Evolutionary conservation across 2,329 filamentous ascomycete genomes (phyloP).

Genomic region (Phialophora chinensis): DNA sequence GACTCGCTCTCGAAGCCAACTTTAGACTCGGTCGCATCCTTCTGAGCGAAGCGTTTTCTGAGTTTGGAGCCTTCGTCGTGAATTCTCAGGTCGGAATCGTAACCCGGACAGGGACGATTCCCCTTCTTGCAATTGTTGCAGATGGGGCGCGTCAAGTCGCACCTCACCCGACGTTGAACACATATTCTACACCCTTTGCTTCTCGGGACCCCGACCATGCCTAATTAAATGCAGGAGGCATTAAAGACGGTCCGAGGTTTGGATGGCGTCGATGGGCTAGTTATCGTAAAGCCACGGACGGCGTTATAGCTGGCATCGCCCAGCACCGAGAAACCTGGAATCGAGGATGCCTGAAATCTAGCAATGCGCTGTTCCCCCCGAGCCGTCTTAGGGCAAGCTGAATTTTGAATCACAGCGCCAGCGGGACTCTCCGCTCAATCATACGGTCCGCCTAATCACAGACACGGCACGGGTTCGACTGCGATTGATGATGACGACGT

Average conservation of each 20-base stretch:
- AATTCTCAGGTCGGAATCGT: slow-evolving; percentile 44
- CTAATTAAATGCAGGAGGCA: slow-evolving; percentile 15
- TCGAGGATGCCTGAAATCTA: slow-evolving; percentile 14
- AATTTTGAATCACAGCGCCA: background rate
- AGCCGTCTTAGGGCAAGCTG: too few relatives aligned
- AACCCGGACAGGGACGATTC: slow-evolving; percentile 46
- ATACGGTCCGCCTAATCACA: slow-evolving; percentile 7
- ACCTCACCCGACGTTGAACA: slow-evolving; percentile 49
- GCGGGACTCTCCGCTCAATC: background rate
- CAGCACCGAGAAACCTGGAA: background rate
- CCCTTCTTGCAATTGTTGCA: slow-evolving; percentile 43
- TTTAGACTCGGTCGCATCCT: slow-evolving; percentile 18
- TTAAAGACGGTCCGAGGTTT: background rate
- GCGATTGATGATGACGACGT: slow-evolving; percentile 4
- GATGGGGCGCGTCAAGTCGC: slow-evolving; percentile 41
- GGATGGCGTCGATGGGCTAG: background rate
- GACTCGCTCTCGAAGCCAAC: slow-evolving; percentile 40
- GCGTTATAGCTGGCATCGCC: background rate
- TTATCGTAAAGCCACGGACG: background rate
- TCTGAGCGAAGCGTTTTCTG: slow-evolving; percentile 41
- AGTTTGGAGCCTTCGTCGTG: slow-evolving; percentile 48
- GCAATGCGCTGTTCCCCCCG: background rate
- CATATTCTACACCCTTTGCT: slow-evolving; percentile 51
- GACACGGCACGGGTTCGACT: background rate
- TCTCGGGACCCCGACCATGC: slow-evolving; percentile 51